Percentiles rank a stretch among this genome's conserved stretches.
phyloP scores from a whole-genome alignment of 176 grass and related monocot genomes.

The Cymbopogon citratus region DNA sequence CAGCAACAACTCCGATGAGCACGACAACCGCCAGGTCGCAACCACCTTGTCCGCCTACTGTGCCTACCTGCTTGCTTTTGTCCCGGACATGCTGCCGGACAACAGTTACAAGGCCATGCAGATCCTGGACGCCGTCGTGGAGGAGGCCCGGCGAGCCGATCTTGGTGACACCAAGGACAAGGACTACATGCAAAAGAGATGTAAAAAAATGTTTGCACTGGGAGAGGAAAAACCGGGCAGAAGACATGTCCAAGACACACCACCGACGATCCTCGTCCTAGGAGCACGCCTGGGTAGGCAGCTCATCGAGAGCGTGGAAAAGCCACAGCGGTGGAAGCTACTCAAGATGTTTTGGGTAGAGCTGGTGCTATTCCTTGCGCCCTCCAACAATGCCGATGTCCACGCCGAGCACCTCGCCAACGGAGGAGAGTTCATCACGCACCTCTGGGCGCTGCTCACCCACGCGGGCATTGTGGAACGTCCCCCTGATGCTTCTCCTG shows the following conservation, averaged over 20 bases:
- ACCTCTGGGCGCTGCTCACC: no score
- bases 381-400: no score
- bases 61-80: conserved; percentile 7
- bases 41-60: conserved; percentile 4
- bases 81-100: neutral
- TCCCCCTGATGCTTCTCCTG: no score
- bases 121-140: neutral
- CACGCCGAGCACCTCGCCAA: no score
- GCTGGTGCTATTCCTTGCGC: no score
- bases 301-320: neutral
- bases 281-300: neutral
- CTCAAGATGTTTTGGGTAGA: neutral
- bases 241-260: no score
- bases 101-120: neutral
- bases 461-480: no score
- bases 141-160: neutral
- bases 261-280: neutral
- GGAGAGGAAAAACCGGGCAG: neutral
- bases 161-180: neutral
- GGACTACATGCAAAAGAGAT: neutral
- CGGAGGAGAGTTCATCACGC: no score
- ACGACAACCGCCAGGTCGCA: neutral
- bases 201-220: neutral
- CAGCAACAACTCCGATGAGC: neutral
- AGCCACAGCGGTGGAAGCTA: neutral